Conservation (phyloP, 164 flowering plant genomes). For the Aristolochia fimbriata region DNA sequence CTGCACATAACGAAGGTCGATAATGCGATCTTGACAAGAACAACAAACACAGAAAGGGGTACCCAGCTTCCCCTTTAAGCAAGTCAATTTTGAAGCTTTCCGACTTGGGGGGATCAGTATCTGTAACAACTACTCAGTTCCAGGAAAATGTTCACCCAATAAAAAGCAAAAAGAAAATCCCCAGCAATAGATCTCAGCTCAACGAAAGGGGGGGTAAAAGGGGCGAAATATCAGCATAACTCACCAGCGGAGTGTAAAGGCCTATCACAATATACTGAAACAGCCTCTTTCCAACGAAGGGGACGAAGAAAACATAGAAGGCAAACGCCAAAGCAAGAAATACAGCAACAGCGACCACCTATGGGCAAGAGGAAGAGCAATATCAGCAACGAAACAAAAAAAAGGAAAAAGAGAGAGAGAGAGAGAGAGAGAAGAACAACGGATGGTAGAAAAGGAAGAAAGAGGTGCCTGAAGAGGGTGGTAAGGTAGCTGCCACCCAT, state of each 20-base stretch:
- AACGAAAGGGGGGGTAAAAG: background rate
- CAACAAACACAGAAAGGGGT: too few species aligned
- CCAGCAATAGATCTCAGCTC: constrained; percentile 13
- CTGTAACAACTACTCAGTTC: background rate
- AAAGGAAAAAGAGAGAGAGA: too few species aligned
- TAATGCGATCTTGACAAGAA: too few species aligned
- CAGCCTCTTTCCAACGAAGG: constrained; percentile 85
- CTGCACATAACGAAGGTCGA: too few species aligned
- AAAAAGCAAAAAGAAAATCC: background rate
- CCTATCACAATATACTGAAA: constrained; percentile 78
- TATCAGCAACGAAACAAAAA: constrained; percentile 47
- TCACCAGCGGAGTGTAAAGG: constrained; percentile 92
- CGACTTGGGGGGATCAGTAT: background rate
- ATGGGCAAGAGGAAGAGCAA: constrained; percentile 61
- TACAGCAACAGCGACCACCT: constrained; percentile 98
- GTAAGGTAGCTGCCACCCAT: constrained; percentile 98
- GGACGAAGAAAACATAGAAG: constrained; percentile 95
- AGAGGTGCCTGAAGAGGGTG: constrained; percentile 86
- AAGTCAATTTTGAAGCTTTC: too few species aligned
- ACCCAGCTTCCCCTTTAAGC: too few species aligned
- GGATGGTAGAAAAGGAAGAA: background rate
- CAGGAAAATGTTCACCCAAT: background rate
- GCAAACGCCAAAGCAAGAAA: constrained; percentile 96
- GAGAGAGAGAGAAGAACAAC: background rate
- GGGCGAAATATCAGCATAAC: constrained; percentile 10